Base-by-base conservation (phyloP, 2,329 filamentous ascomycete species). In the Cladosporium sp. region DNA sequence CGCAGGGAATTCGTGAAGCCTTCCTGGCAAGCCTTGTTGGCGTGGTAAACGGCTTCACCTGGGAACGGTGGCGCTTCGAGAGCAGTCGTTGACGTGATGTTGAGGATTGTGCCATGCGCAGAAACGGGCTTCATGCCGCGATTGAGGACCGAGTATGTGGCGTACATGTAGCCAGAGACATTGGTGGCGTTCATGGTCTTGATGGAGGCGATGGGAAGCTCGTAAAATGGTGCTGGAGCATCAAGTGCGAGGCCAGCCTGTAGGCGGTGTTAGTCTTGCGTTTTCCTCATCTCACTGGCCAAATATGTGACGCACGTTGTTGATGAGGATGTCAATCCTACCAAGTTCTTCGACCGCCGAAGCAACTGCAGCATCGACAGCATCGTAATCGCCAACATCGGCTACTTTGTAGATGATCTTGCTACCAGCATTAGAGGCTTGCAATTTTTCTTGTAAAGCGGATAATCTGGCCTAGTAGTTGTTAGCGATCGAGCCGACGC, bases 21-120 rank as follows among this genome's bases (percentile, higher is more conserved):
- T 64, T 85, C 82, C 61, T 82, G 80, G 3, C 74, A 76, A 0
- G 81, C 80, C 68, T 83, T 84, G 67, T 74, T 79, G 5, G 81
- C 76, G 66, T 84, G 81, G 63, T 84, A 82, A 10, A 85, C 80
- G 0, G 81, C 78, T 68, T 84, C 82, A 14, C 82, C 82, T 0
- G 79, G 74, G 60, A 84, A 84, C 0, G 82, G 82, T 0, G 82
- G 82, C 0, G 78, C 78, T 66, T 84, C 82, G 0, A 84, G 73
- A 0, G 75, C 82, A 0, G 82, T 84, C 0, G 78, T 77, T 0
- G 79, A 82, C 0, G 83, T 82, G 14, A 84, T 72, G 67, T 84
- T 84, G 0, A 85, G 67, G 29, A 84, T 83, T 1, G 80, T 83
- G 33, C 78, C 78, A 23, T 53, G 61, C 7, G 60, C 31, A n/a